A percentile compares a stretch with the other conserved stretches of the same genome.
Conservation (phyloP, 2,329 filamentous ascomycete genomes). For the Fusarium sp. region DNA sequence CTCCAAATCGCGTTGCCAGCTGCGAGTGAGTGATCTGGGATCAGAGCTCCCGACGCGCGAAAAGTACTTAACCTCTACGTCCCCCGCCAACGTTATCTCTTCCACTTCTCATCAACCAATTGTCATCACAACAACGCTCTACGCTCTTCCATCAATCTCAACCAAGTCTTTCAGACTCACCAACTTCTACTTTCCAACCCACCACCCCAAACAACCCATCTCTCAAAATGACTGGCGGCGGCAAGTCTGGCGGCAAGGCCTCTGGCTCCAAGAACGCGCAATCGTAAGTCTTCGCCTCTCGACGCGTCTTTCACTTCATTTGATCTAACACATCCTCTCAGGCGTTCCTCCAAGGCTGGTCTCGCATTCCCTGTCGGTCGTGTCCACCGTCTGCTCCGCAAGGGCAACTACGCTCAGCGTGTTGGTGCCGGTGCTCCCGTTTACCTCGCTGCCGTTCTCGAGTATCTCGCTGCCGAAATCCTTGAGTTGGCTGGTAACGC, state of each 20-base stretch:
- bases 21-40: conserved; percentile 66
- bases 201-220: conserved; percentile 47
- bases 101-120: conserved; percentile 53
- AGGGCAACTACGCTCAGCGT: conserved; percentile 99
- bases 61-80: conserved; percentile 68
- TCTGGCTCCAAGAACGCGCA: conserved; percentile 99
- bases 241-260: conserved; percentile 99
- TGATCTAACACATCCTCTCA: conserved; percentile 54
- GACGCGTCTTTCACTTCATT: conserved; percentile 6
- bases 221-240: conserved; percentile 99
- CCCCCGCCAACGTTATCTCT: conserved; percentile 59
- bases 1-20: conserved; percentile 44
- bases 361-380: conserved; percentile 98
- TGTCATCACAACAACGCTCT: conserved; percentile 54
- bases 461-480: conserved; percentile 98
- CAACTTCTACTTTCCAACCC: conserved; percentile 27
- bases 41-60: conserved; percentile 58
- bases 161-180: conserved; percentile 35
- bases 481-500: conserved; percentile 99
- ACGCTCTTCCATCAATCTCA: conserved; percentile 46
- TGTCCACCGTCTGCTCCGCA: conserved; percentile 98
- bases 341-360: conserved; percentile 98
- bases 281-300: conserved; percentile 76
- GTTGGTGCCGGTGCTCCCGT: conserved; percentile 98
- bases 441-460: conserved; percentile 96